Evolutionary conservation across 1,284 basidiomycete species (phyloP), one percentile per base, ranked within the genome.

Genomic region (Irpex sp.): DNA sequence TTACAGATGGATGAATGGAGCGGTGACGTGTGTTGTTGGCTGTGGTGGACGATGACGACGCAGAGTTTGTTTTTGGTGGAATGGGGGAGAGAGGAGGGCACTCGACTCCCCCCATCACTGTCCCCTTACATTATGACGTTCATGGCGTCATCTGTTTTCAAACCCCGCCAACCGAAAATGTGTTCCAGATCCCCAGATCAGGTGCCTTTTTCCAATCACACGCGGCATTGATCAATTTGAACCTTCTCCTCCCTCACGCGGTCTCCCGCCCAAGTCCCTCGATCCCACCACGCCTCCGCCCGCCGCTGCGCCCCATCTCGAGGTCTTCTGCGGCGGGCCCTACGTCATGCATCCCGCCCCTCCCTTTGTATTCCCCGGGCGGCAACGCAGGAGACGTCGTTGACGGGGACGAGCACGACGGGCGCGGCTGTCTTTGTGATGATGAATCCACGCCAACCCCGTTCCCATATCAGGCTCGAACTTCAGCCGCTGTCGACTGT

Each of bases 71-170:
- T 17, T 19, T 51, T n/a, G 49, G 21, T 13, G 7, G 53, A 26
- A 55, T 35, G 53, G 33, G 53, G 53, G 53, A 55, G 53, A 55
- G 53, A 35, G 31, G 53, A 55, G 53, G n/a, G 49, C 39, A 51
- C 49, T 51, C 17, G 49, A 51, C n/a, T 26, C 49, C 49, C 49
- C 53, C 17, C 13, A 21, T 50, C 49, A 21, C 13, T 50, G 13
- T 50, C 33, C 53, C 33, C 26, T 55, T 35, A 9, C 53, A 55
- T 55, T 55, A 55, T 55, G 53, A 55, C 53, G 53, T 55, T 35
- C 53, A 55, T 55, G 21, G 26, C 53, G 53, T 55, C 53, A 55
- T 55, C 53, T 17, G 13, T 33, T 31, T 55, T 55, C 53, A 35
- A 55, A 21, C 53, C 31, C 53, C 53, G 53, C 26, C 53, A 13